Conservation (phyloP, 2,329 filamentous ascomycete species). For the Stagonosporopsis rhizophila region DNA sequence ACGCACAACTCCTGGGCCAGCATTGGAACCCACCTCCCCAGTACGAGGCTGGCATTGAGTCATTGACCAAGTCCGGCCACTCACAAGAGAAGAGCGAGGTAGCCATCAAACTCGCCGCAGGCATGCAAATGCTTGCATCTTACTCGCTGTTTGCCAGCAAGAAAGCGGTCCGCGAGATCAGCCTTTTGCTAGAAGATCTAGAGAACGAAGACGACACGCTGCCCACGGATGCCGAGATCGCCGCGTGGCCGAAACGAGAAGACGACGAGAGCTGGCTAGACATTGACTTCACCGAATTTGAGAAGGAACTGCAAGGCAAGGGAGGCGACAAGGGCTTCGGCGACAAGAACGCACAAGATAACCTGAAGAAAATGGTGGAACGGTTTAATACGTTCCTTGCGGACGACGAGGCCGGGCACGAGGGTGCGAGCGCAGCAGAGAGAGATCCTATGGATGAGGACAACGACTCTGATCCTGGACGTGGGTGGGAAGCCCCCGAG, state of each 20-base stretch:
- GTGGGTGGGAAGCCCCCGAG: slow-evolving; percentile 52
- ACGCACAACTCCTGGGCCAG: slow-evolving; percentile 88
- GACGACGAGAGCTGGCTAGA: slow-evolving; percentile 93
- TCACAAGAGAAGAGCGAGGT: slow-evolving; percentile 62
- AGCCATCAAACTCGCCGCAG: slow-evolving; percentile 89
- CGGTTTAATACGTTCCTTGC: slow-evolving; percentile 93
- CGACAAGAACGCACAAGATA: slow-evolving; percentile 71
- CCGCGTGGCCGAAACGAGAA: slow-evolving; percentile 71
- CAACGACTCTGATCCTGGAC: slow-evolving; percentile 58
- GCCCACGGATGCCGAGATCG: slow-evolving; percentile 77
- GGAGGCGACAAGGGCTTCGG: slow-evolving; percentile 59
- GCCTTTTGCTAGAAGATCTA: slow-evolving; percentile 77
- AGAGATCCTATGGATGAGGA: slow-evolving; percentile 73
- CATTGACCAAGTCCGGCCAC: slow-evolving; percentile 40
- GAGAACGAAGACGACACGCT: slow-evolving; percentile 73
- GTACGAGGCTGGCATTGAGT: slow-evolving; percentile 56
- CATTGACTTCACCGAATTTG: slow-evolving; percentile 89
- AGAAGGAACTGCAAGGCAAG: slow-evolving; percentile 72
- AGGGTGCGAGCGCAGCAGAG: slow-evolving; percentile 70
- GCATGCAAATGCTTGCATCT: slow-evolving; percentile 84
- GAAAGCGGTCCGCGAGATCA: slow-evolving; percentile 75
- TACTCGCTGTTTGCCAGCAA: slow-evolving; percentile 73
- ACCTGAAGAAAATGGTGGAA: slow-evolving; percentile 88
- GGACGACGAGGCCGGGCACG: slow-evolving; percentile 79
- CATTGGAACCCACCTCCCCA: slow-evolving; percentile 72